Conservation (phyloP, 768 basidiomycete species). For the Candolleomyces eurysporus region DNA sequence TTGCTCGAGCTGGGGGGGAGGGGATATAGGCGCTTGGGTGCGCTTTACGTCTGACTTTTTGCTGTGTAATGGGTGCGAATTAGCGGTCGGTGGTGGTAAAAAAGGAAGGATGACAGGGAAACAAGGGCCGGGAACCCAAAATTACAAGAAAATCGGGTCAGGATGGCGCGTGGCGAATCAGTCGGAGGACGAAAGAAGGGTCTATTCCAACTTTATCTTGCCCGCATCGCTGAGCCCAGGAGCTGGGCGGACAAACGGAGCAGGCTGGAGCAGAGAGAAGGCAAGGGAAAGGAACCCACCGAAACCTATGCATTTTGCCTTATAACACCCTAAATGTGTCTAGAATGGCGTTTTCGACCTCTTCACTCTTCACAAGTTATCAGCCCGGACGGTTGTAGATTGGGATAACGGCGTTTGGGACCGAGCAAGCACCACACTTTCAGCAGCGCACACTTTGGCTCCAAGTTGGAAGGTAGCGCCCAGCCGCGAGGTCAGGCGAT, state of each 20-base stretch:
- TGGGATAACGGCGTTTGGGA: slow-evolving; percentile 2
- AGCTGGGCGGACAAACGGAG: slow-evolving; percentile 13
- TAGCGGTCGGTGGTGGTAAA: slow-evolving; percentile 1
- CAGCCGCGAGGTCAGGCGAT: slow-evolving; percentile 1
- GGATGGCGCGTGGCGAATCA: slow-evolving; percentile 2
- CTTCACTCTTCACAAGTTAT: slow-evolving; percentile 5
- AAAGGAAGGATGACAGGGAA: slow-evolving; percentile 16
- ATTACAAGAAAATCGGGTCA: slow-evolving; percentile 12
- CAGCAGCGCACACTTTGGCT: neutral
- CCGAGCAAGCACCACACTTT: neutral
- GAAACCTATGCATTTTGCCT: slow-evolving; percentile 72
- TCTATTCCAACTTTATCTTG: slow-evolving; percentile 3
- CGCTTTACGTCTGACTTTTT: slow-evolving; percentile 77
- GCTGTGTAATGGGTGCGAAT: slow-evolving; percentile 33
- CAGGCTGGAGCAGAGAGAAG: slow-evolving; percentile 9
- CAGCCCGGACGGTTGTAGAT: neutral
- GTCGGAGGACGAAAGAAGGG: slow-evolving; percentile 7
- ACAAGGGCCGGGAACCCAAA: slow-evolving; percentile 23
- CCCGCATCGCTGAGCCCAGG: neutral
- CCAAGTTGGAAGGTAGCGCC: slow-evolving; percentile 3
- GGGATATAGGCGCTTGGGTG: slow-evolving; percentile 32
- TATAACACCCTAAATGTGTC: slow-evolving; percentile 1
- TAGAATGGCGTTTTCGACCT: neutral
- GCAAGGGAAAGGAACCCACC: slow-evolving; percentile 47
- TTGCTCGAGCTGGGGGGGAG: slow-evolving; percentile 21